phyloP scores from a whole-genome alignment of 2,329 filamentous ascomycete genomes.

The Cercospora sp. region DNA sequence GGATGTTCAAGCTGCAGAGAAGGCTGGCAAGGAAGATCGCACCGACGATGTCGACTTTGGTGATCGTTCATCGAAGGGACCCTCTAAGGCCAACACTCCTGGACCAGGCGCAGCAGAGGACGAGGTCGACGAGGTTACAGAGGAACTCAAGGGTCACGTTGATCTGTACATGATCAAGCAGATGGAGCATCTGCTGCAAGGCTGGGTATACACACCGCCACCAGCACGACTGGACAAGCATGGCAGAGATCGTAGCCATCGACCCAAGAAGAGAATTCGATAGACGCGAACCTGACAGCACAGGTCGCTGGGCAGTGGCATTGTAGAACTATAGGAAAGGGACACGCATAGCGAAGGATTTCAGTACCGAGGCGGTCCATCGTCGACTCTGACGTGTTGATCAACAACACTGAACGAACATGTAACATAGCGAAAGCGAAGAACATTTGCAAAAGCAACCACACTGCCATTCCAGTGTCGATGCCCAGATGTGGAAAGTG shows the following conservation, averaged over 20 bases:
- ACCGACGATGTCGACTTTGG: conserved; percentile 80
- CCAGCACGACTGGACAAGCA: conserved; percentile 39
- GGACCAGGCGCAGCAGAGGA: conserved; percentile 38
- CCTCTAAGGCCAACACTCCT: conserved; percentile 42
- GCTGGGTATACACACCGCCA: conserved; percentile 39
- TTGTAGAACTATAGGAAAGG: background rate
- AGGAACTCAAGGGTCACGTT: conserved; percentile 63
- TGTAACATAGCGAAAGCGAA: conserved; percentile 9
- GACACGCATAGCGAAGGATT: conserved; percentile 17
- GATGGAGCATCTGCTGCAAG: conserved; percentile 35
- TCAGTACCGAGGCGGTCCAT: conserved; percentile 2
- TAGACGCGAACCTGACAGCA: conserved; percentile 17
- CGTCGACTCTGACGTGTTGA: background rate
- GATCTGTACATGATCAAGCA: conserved; percentile 57
- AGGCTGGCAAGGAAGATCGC: conserved; percentile 82
- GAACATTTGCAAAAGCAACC: background rate
- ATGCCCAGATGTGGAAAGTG: background rate
- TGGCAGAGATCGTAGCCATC: conserved; percentile 40
- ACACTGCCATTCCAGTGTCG: background rate
- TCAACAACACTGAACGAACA: background rate
- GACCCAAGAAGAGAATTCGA: conserved; percentile 36
- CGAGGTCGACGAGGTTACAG: conserved; percentile 53
- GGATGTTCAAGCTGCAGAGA: conserved; percentile 82
- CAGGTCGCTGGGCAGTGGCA: background rate
- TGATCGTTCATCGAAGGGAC: conserved; percentile 54